Base-by-base conservation (phyloP, 352 stramenopile species). In the Elongisporangium undulatum region DNA sequence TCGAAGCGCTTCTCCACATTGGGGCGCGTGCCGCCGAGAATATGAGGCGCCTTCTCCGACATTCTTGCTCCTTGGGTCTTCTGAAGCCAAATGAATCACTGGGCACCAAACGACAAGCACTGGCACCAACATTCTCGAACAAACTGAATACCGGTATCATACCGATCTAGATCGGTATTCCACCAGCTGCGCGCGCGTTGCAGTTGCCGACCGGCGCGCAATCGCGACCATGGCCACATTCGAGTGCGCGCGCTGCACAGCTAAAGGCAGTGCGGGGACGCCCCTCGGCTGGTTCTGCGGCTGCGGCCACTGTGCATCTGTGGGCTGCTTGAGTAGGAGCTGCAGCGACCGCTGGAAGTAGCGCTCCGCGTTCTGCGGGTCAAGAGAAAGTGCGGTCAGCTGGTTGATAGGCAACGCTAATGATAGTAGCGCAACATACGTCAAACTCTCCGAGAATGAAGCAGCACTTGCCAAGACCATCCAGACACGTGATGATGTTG, bases 221-320 rank as follows among this genome's bases (percentile, higher is more conserved):
- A 92, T 69, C 1, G 80, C 72, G 15, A 88, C 58, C 64, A 85
- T 68, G 12, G 78, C 82, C 21, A 92, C 38, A 55, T 92, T 92
- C 62, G 75, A 85, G 59, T 87, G 71, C 38, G 64, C 67, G 6
- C 79, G 82, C n/a, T 66, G 65, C 19, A 70, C 64, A 17, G 72
- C 49, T 29, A 21, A 53, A 23, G 24, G 23, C 23, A n/a, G 49
- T 49, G 20, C 26, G 23, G 10, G 51, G 29, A 26, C 58, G 51
- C 16, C 49, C 51, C 9, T 55, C 17, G 34, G 29, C 13, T 4
- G 23, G 45, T 16, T 34, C 54, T 59, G 26, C 61, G 16, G 34
- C 7, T 16, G 12, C 4, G 9, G 34, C 10, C 3, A 10, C 10
- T 45, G 34, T 1, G 2, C 12, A 17, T 45, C 34, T 16, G 34